These are phyloP conservation scores for Fusarium luffae DNA, from an alignment of 2,329 filamentous ascomycete species.

Conservation along the genomic window DNA sequence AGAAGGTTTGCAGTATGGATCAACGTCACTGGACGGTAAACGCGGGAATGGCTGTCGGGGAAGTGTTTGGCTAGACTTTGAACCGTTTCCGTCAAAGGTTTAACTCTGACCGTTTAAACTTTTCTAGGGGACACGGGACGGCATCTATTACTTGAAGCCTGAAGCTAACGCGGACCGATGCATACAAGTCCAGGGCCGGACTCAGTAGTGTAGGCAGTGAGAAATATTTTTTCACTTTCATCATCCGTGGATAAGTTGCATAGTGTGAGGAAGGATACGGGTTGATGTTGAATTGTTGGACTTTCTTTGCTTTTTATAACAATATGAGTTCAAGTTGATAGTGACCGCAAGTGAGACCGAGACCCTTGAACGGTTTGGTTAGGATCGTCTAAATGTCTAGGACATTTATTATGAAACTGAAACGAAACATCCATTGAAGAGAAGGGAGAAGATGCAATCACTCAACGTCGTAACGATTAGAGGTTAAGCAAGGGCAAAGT, in stretches of 20 bases:
- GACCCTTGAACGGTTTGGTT: conserved; percentile 11
- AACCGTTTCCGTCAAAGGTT: conserved; percentile 33
- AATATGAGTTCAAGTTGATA: conserved; percentile 1
- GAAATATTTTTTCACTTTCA: neutral
- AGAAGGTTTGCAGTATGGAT: neutral
- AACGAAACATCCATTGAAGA: neutral
- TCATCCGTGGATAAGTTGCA: neutral
- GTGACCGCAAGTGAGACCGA: conserved; percentile 9
- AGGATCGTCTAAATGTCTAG: conserved; percentile 2
- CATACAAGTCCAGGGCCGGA: conserved; percentile 15
- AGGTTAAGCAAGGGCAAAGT: neutral
- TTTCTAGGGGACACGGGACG: conserved; percentile 14
- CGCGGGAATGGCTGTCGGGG: conserved; percentile 35
- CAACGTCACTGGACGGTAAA: conserved; percentile 19
- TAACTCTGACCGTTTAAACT: conserved; percentile 16
- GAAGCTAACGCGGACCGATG: conserved; percentile 38
- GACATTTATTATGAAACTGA: conserved; percentile 22
- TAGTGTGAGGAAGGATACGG: conserved; percentile 2
- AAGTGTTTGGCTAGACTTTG: conserved; percentile 3
- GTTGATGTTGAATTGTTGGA: neutral
- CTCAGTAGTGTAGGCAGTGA: conserved; percentile 2
- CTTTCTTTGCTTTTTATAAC: conserved; percentile 1
- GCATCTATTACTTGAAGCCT: conserved; percentile 24
- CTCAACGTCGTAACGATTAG: neutral
- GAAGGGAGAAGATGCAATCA: neutral